These are phyloP conservation scores for Tetrahymena borealis DNA, from an alignment of 73 alveolate genomes.

Conservation along the genomic window DNA sequence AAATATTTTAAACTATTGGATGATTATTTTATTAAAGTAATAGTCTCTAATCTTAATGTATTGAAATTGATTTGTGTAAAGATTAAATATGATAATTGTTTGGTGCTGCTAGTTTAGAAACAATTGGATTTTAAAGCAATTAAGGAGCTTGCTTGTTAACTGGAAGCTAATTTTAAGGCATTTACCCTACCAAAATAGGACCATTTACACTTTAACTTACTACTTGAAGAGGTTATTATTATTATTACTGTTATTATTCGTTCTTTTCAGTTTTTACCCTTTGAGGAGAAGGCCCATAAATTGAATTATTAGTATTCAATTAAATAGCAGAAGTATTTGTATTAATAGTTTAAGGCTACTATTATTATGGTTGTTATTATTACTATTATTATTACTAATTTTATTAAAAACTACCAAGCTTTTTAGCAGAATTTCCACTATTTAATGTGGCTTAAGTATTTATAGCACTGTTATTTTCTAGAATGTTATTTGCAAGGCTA, in stretches of 20 bases:
- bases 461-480: not conserved
- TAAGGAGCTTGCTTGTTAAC: too few species aligned
- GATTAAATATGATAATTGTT: not conserved
- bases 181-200: not conserved
- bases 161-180: not conserved
- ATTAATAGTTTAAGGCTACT: not conserved
- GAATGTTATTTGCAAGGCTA: not conserved
- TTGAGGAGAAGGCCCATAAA: not conserved
- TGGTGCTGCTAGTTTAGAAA: not conserved
- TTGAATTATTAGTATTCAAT: not conserved
- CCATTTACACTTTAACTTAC: not conserved
- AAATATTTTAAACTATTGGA: not conserved
- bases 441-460: not conserved
- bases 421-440: not conserved
- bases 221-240: not conserved
- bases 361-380: not conserved
- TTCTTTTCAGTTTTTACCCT: not conserved
- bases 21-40: not conserved
- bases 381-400: not conserved
- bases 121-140: not conserved
- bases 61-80: not conserved
- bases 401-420: not conserved
- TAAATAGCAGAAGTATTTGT: not conserved
- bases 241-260: not conserved
- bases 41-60: not conserved